Evolutionary conservation across 148 eudicot genomes (phyloP).

Genomic region (Suaeda aralocaspica): DNA sequence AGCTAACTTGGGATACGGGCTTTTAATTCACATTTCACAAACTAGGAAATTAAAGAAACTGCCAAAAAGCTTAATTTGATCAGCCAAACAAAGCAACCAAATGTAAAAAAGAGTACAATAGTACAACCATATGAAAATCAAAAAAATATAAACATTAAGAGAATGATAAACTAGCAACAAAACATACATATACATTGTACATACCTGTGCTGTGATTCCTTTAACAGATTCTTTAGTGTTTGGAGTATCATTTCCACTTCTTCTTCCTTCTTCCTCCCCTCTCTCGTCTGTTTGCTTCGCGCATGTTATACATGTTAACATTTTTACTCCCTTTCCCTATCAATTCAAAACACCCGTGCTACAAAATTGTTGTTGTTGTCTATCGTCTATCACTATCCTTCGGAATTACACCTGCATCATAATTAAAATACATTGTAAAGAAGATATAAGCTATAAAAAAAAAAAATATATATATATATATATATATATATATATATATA

Average conservation of each 20-base stretch:
- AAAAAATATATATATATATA: too few species aligned
- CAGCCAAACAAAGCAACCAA: constrained; percentile 5
- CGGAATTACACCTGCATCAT: constrained; percentile 15
- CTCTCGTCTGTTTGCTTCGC: constrained; percentile 66
- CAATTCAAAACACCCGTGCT: neutral
- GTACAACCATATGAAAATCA: neutral
- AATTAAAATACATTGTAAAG: too few species aligned
- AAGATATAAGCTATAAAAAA: too few species aligned
- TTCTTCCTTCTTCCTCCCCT: constrained; percentile 41
- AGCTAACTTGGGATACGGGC: constrained; percentile 8
- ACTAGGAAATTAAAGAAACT: constrained; percentile 16
- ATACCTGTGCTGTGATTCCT: constrained; percentile 93
- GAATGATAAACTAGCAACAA: too few species aligned
- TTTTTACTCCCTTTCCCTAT: constrained; percentile 23
- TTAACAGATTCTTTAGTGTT: constrained; percentile 85
- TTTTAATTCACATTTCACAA: constrained; percentile 20
- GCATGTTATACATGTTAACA: constrained; percentile 96
- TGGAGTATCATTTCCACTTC: constrained; percentile 63
- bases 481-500: too few species aligned
- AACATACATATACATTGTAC: constrained; percentile 6
- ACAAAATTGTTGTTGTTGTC: neutral
- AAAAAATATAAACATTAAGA: neutral
- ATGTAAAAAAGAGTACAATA: neutral
- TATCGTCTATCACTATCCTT: neutral
- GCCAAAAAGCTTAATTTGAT: constrained; percentile 1